Evolutionary conservation across 1,284 basidiomycete species (phyloP).

Genomic region (Boletus semigastroideus): DNA sequence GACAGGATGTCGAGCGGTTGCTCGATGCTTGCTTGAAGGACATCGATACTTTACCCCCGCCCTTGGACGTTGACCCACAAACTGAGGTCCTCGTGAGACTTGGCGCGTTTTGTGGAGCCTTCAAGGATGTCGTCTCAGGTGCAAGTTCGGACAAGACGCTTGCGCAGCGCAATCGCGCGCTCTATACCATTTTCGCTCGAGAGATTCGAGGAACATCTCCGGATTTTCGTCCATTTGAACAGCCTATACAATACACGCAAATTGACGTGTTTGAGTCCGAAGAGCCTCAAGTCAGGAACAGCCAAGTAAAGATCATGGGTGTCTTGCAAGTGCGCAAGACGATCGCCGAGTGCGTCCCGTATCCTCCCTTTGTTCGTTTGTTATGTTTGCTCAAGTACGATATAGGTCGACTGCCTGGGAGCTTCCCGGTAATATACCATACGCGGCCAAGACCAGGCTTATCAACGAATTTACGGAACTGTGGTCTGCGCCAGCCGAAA

Average conservation of each 20-base stretch:
- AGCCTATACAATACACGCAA: neutral
- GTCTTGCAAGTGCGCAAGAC: slow-evolving; percentile 33
- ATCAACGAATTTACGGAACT: slow-evolving; percentile 39
- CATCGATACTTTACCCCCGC: slow-evolving; percentile 43
- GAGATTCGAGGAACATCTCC: slow-evolving; percentile 41
- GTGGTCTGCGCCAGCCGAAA: slow-evolving; percentile 42
- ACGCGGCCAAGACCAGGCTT: slow-evolving; percentile 46
- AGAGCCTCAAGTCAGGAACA: neutral
- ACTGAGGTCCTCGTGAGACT: slow-evolving; percentile 47
- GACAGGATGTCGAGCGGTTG: slow-evolving; percentile 35
- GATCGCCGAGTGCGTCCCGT: slow-evolving; percentile 32
- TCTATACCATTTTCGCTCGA: slow-evolving; percentile 37
- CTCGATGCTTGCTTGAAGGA: slow-evolving; percentile 38
- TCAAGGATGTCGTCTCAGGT: slow-evolving; percentile 40
- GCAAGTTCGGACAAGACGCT: slow-evolving; percentile 32
- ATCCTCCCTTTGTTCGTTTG: neutral
- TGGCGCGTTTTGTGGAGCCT: slow-evolving; percentile 43
- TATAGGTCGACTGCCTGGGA: slow-evolving; percentile 51
- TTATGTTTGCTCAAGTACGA: neutral
- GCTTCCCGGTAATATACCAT: slow-evolving; percentile 50
- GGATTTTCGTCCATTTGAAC: slow-evolving; percentile 37
- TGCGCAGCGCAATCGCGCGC: slow-evolving; percentile 36
- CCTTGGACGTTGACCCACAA: slow-evolving; percentile 40
- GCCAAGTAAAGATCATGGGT: slow-evolving; percentile 17
- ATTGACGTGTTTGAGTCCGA: slow-evolving; percentile 16